Percentiles rank a stretch among this genome's conserved stretches.
Conservation (phyloP, 495 filamentous ascomycete genomes). For the Penicillium waksmanii region DNA sequence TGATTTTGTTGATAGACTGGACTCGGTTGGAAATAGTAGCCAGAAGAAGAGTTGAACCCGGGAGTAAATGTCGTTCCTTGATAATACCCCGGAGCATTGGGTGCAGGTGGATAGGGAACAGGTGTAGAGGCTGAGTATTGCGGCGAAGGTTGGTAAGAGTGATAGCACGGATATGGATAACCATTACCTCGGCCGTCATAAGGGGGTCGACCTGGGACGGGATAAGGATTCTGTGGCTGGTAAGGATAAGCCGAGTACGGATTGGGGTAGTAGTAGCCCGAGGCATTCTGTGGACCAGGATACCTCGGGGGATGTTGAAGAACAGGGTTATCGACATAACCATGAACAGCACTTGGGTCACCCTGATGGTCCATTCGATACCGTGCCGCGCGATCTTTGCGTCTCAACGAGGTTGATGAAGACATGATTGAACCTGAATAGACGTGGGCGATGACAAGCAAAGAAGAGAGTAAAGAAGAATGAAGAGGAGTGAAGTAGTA, state of each 20-base stretch:
- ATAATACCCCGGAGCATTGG: neutral
- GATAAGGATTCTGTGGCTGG: neutral
- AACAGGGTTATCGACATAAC: neutral
- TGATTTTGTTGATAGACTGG: neutral
- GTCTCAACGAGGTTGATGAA: constrained; percentile 4
- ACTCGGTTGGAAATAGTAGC: neutral
- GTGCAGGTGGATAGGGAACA: neutral
- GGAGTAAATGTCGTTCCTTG: neutral
- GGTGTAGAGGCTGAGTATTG: neutral
- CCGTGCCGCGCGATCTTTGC: neutral
- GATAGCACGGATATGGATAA: constrained; percentile 2
- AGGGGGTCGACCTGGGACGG: neutral
- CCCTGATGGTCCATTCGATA: neutral
- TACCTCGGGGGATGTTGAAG: neutral
- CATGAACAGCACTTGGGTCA: neutral
- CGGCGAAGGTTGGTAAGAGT: neutral
- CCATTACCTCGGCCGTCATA: neutral
- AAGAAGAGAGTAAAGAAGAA: neutral
- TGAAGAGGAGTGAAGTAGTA: neutral
- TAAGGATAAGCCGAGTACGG: neutral
- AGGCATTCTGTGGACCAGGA: neutral
- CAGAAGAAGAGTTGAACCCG: neutral
- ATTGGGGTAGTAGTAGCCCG: neutral
- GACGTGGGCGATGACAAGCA: neutral
- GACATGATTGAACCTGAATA: neutral